Percentiles rank a stretch among this genome's conserved stretches.
These are phyloP conservation scores for Colletotrichum abscissum DNA, from an alignment of 2,329 filamentous ascomycete genomes.

Conservation along the genomic window DNA sequence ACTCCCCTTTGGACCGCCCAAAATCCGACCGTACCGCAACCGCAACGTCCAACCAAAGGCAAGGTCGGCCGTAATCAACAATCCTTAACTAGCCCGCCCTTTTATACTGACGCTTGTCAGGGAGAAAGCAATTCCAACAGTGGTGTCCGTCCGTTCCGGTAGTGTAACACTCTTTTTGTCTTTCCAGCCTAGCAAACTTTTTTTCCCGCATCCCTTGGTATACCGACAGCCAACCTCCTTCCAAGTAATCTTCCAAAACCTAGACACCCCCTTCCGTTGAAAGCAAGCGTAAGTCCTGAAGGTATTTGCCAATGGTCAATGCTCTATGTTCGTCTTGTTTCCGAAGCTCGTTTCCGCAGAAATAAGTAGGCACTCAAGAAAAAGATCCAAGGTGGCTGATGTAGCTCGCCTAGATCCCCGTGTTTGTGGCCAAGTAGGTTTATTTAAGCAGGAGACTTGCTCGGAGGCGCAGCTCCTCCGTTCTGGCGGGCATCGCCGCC, in stretches of 20 bases:
- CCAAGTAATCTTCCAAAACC: conserved; percentile 56
- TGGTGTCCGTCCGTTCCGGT: conserved; percentile 40
- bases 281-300: conserved; percentile 56
- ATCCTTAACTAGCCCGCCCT: conserved; percentile 36
- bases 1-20: conserved; percentile 38
- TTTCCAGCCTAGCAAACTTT: conserved; percentile 55
- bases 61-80: conserved; percentile 35
- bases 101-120: conserved; percentile 39
- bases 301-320: conserved; percentile 57
- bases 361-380: conserved; percentile 39
- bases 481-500: conserved; percentile 73
- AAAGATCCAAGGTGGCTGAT: conserved; percentile 42
- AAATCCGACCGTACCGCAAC: conserved; percentile 41
- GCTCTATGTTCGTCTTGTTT: conserved; percentile 57
- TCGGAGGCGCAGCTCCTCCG: conserved; percentile 65
- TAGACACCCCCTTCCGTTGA: conserved; percentile 49
- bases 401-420: conserved; percentile 40
- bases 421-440: conserved; percentile 24
- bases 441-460: conserved; percentile 69
- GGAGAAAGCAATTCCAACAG: conserved; percentile 43
- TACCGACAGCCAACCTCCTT: conserved; percentile 44
- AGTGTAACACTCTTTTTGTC: conserved; percentile 51
- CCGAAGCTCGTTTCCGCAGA: conserved; percentile 49
- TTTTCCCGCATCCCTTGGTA: conserved; percentile 44
- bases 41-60: conserved; percentile 42